Percentiles rank a stretch among this genome's conserved stretches.
Conservation (phyloP, 257 asterid genomes). For the Phtheirospermum japonicum region DNA sequence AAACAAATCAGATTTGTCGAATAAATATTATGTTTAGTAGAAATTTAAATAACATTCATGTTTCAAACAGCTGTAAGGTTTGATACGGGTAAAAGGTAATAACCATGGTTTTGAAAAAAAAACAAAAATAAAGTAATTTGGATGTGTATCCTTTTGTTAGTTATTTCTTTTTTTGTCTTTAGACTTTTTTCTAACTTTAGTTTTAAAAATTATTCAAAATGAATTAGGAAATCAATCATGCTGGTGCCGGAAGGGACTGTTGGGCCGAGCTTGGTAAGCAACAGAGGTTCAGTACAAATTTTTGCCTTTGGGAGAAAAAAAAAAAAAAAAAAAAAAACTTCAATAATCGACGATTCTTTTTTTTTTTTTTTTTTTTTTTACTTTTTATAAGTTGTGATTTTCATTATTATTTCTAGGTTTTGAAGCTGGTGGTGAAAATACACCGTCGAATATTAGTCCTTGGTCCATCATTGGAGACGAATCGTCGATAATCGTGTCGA, state of each 20-base stretch:
- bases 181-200: not conserved
- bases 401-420: conserved; percentile 49
- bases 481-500: conserved; percentile 52
- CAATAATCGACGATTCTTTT: not conserved
- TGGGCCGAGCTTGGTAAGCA: conserved; percentile 97
- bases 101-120: too few relatives aligned
- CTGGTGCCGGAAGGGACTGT: conserved; percentile 96
- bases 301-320: too few relatives aligned
- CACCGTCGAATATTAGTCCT: conserved; percentile 77
- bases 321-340: not conserved
- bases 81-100: too few relatives aligned
- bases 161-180: not conserved
- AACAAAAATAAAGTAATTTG: too few relatives aligned
- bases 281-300: conserved; percentile 61
- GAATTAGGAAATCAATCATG: conserved; percentile 92
- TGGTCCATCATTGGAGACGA: conserved; percentile 77
- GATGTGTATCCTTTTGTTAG: not conserved
- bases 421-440: conserved; percentile 83
- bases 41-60: too few relatives aligned
- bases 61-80: too few relatives aligned
- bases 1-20: too few relatives aligned
- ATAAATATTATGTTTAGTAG: too few relatives aligned
- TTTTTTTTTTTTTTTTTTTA: too few relatives aligned
- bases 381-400: not conserved
- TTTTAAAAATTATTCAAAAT: not conserved